A percentile compares a stretch with the other conserved stretches of the same genome.
Evolutionary conservation across 2,329 filamentous ascomycete species (phyloP).

Genomic region (Byssothecium circinans): DNA sequence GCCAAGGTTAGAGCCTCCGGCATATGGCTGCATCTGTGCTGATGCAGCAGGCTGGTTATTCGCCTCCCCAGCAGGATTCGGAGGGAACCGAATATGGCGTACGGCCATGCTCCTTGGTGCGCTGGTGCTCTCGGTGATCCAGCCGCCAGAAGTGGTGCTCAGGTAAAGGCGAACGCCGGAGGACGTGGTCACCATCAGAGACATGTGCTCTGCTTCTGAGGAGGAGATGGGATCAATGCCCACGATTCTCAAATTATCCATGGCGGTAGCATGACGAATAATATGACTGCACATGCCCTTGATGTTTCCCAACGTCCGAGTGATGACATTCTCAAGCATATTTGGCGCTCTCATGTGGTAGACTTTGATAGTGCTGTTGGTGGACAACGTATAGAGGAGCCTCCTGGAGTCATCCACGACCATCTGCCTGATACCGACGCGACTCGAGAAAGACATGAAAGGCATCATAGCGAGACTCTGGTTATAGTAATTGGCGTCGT

Average conservation of each 20-base stretch:
- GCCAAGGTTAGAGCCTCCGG: constrained; percentile 26
- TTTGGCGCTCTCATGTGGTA: constrained; percentile 76
- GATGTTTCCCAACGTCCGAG: constrained; percentile 55
- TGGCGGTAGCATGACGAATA: constrained; percentile 70
- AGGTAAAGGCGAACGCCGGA: constrained; percentile 91
- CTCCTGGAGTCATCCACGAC: constrained; percentile 85
- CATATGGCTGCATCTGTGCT: constrained; percentile 36
- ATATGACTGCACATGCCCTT: constrained; percentile 81
- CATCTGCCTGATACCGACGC: constrained; percentile 74
- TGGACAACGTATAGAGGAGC: constrained; percentile 89
- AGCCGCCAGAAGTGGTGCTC: constrained; percentile 80
- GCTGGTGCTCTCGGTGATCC: constrained; percentile 61
- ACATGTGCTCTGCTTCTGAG: constrained; percentile 77
- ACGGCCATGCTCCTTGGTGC: constrained; percentile 95
- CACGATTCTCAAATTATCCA: constrained; percentile 69
- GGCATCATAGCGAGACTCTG: not conserved
- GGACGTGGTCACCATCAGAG: constrained; percentile 86
- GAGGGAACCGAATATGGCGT: constrained; percentile 95
- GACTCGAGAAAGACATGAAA: constrained; percentile 20
- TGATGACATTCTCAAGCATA: constrained; percentile 57
- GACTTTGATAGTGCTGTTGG: constrained; percentile 82
- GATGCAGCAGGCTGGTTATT: constrained; percentile 16
- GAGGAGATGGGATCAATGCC: constrained; percentile 83
- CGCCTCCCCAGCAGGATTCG: constrained; percentile 45
- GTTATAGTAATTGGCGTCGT: constrained; percentile 62